Conservation (phyloP, 768 basidiomycete species). For the Hericium alpestre region DNA sequence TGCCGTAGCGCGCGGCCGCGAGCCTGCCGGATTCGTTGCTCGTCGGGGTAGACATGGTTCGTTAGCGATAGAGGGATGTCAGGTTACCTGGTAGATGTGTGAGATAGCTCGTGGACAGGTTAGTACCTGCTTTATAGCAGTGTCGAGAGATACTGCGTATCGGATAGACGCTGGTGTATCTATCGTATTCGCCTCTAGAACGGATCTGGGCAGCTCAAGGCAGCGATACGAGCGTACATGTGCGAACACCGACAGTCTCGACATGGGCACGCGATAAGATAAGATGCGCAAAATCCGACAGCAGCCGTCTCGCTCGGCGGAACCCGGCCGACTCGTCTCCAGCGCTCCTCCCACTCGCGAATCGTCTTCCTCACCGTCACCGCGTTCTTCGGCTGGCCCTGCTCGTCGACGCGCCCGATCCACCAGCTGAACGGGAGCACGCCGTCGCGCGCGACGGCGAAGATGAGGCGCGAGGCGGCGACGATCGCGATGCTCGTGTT, state of each 20-base stretch:
- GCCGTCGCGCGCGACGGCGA: conserved; percentile 85
- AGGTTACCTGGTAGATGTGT: neutral
- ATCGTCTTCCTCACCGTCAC: neutral
- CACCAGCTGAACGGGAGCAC: conserved; percentile 74
- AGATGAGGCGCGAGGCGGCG: conserved; percentile 79
- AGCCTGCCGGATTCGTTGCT: conserved; percentile 19
- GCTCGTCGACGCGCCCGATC: conserved; percentile 63
- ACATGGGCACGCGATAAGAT: neutral
- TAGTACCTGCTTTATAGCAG: neutral
- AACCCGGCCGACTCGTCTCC: neutral
- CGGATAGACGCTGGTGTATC: neutral
- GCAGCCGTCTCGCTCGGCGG: neutral
- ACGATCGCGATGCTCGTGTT: conserved; percentile 84
- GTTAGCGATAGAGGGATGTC: neutral
- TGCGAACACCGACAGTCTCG: no score
- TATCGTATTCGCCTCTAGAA: neutral
- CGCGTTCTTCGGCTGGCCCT: conserved; percentile 73
- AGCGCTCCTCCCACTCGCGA: neutral
- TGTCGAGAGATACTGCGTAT: neutral
- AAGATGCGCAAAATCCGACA: neutral
- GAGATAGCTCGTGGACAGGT: neutral
- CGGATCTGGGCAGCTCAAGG: neutral
- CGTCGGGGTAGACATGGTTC: neutral
- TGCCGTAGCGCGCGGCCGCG: conserved; percentile 64
- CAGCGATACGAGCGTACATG: neutral